Base-by-base conservation (phyloP, 768 basidiomycete species). In the Amanita thiersii region DNA sequence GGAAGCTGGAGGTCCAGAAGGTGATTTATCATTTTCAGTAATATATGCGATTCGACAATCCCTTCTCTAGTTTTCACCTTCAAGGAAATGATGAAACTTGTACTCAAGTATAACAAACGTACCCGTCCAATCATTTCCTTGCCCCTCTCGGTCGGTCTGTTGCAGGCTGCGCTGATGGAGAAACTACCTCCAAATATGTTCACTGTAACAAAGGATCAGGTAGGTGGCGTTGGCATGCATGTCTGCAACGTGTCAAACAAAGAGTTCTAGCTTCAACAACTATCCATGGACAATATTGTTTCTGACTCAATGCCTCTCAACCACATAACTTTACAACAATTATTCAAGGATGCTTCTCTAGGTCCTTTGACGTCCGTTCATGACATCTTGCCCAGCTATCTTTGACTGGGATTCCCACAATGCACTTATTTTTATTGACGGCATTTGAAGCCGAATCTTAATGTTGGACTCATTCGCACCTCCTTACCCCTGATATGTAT, bases 201-300 rank as follows among this genome's bases (percentile, higher is more conserved):
- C 47, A 86, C 85, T 0, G 50, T 87, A 12, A 85, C 86, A 10
- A 67, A 74, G 24, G 73, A 73, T 46, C 84, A 87, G 68, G 85
- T 83, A 48, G n/a, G 54, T 24, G 6, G 19, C 36, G 40, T 19
- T 26, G 24, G 14, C 31, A n/a, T n/a, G n/a, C n/a, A n/a, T n/a
- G n/a, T n/a, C n/a, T n/a, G 18, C 6, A 15, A 6, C 18, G 8
- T 37, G 18, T 8, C 7, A 5, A 17, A 37, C 17, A n/a, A 20
- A 3, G 5, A 4, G 11, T 23, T 37, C n/a, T 39, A 84, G 81
- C 64, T 84, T 29, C 65, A 72, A 44, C 84, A 84, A 54, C 61
- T 86, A 17, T 70, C 72, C 44, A 54, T 52, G 11, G 79, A 86
- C 52, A 85, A 84, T 43, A 49, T 78, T 31, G 68, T 74, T 19